Base-by-base conservation (phyloP, 2,329 filamentous ascomycete species). In the Fusarium agapanthi region DNA sequence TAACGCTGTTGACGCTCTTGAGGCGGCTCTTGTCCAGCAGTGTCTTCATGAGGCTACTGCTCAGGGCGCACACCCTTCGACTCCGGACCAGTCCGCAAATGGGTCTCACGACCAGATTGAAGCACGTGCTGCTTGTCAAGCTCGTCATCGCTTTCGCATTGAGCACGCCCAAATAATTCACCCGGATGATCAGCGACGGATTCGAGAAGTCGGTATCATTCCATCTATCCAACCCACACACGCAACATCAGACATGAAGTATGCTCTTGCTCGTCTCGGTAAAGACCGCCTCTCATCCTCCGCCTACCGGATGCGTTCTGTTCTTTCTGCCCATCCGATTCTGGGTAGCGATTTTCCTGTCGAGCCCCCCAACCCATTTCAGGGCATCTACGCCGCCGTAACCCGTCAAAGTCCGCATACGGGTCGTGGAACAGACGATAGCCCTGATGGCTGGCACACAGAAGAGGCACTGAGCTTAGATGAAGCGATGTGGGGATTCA, bases 331-430 rank as follows among this genome's bases (percentile, higher is more conserved):
- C 18, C 79, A 79, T 0, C 88, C 88, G 8, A 81, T 92, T 2
- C 84, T 93, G 4, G 91, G 91, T 6, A 92, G 89, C 54, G 91
- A 93, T 75, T 93, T 93, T 73, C 91, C 91, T 41, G 91, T 93
- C 13, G 91, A 93, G 78, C 91, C 91, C 6, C 87, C 90, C 0
- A 87, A 89, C 74, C 89, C 91, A 5, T 91, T 92, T 71, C 87
- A 90, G 61, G 91, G 91, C 24, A 89, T 93, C 43, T 93, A 92
- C 74, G 91, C 91, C 7, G 91, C 91, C 6, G 85, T 92, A 5
- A 86, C 90, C 18, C 84, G 91, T 61, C 86, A 86, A 45, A 89
- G 83, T 67, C 91, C 91, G 4, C 84, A 84, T 50, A 89, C 89
- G 0, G 88, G 87, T 1, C 82, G 81, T 4, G 86, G 87, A 24